Evolutionary conservation across 2,329 filamentous ascomycete species (phyloP).

Genomic region (Fusarium nygamai): DNA sequence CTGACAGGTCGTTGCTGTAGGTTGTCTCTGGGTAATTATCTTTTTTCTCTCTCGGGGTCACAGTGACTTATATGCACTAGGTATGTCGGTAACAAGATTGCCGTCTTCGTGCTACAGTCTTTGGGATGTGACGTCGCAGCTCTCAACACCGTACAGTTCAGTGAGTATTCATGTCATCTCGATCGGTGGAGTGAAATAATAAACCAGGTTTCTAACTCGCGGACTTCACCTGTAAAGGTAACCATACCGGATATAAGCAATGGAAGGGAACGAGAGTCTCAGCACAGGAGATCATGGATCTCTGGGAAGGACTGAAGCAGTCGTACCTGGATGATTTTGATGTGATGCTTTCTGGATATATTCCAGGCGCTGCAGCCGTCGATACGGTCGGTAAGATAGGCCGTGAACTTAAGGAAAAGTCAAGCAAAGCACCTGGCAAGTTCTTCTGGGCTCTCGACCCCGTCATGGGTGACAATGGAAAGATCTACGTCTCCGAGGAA

Average conservation of each 20-base stretch:
- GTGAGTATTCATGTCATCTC: slow-evolving; percentile 62
- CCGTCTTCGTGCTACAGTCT: slow-evolving; percentile 92
- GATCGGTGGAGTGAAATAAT: background rate
- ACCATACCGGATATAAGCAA: slow-evolving; percentile 92
- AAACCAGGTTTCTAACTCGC: slow-evolving; percentile 6
- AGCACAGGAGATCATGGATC: slow-evolving; percentile 81
- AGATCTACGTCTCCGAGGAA: slow-evolving; percentile 89
- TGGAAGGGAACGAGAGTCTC: slow-evolving; percentile 86
- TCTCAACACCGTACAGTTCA: slow-evolving; percentile 97
- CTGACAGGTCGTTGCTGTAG: slow-evolving; percentile 30
- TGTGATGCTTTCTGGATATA: slow-evolving; percentile 94
- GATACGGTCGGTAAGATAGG: slow-evolving; percentile 86
- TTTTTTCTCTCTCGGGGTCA: background rate
- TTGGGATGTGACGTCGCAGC: slow-evolving; percentile 93
- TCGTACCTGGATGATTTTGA: slow-evolving; percentile 90
- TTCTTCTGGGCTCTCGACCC: slow-evolving; percentile 99
- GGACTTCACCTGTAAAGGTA: slow-evolving; percentile 67
- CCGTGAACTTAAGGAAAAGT: slow-evolving; percentile 77
- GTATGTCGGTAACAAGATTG: slow-evolving; percentile 98
- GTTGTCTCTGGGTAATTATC: slow-evolving; percentile 43
- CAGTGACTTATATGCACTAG: slow-evolving; percentile 57
- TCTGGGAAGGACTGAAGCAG: slow-evolving; percentile 86
- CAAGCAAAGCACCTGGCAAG: slow-evolving; percentile 69
- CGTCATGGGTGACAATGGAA: slow-evolving; percentile 97
- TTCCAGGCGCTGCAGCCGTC: slow-evolving; percentile 86